Evolutionary conservation across 352 stramenopile genomes (phyloP), one percentile per base, ranked within the genome.

Genomic region (Phytopythium chamaehyphon): DNA sequence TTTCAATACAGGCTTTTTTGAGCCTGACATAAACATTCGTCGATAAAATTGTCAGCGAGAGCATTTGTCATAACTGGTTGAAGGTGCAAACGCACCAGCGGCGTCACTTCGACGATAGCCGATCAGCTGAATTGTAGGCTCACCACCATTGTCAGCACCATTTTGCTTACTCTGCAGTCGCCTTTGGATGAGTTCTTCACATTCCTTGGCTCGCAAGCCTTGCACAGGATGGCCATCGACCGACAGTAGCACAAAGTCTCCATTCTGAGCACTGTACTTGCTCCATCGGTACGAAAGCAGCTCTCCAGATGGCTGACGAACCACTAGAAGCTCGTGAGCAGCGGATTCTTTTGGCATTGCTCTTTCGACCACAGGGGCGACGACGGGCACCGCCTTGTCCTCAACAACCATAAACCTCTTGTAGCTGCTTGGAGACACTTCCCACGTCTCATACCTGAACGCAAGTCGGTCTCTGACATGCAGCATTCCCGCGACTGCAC

Each of bases 211-310:
- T 16, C 52, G 67, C 35, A 86, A 39, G 6, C 69, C 71, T 15
- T 78, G 58, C 31, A 91, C 68, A 19, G 57, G 48, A 31, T 64
- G 33, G 21, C 73, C 72, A 37, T 71, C 66, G 24, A 91, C 69
- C n/a, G 75, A 69, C 21, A 91, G 70, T 31, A 91, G 47, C 16
- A 75, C 76, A 52, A 91, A 87, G 56, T 91, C 80, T 6, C 80
- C 80, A 42, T 86, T 69, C 36, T 44, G 50, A 18, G 73, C 77
- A 31, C 76, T 81, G 47, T 80, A 69, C 51, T 65, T 72, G 26
- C 71, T 83, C 40, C 84, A 61, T 2, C 80, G 75, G 49, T 88
- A 89, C 2, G 62, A 51, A 19, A 88, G 59, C 0, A 21, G n/a
- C 1, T 54, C 53, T 6, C 82, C 59, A 3, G 55, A 60, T 1